A percentile compares a stretch with the other conserved stretches of the same genome.
Conservation (phyloP, 176 grass and related monocot genomes). For the Oryza coarctata region DNA sequence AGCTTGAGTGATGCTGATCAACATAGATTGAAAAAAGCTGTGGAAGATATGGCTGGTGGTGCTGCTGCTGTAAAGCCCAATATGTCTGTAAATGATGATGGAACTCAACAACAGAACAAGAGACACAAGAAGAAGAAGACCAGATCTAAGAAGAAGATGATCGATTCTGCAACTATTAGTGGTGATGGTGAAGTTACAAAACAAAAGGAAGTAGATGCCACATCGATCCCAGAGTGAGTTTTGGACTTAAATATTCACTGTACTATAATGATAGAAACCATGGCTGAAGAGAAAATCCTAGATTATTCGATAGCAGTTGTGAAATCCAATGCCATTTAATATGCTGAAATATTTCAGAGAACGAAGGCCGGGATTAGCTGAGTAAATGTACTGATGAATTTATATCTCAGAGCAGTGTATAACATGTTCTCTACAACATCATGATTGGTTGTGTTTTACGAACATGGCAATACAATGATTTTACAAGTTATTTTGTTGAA, state of each 20-base stretch:
- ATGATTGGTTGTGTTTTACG: not conserved
- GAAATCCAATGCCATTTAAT: not conserved
- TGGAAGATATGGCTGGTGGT: not conserved
- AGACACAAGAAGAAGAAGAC: slow-evolving; percentile 41
- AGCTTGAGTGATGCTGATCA: not conserved
- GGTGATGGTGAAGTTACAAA: slow-evolving; percentile 13
- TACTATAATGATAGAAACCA: not conserved
- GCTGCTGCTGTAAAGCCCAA: slow-evolving; percentile 28
- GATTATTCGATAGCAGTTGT: not conserved
- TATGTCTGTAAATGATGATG: slow-evolving; percentile 3
- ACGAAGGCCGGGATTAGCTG: not conserved
- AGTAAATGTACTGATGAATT: slow-evolving; percentile 14
- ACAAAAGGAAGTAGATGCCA: slow-evolving; percentile 23
- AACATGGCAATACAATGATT: slow-evolving; percentile 18
- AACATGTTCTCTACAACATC: slow-evolving; percentile 16
- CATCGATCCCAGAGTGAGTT: slow-evolving; percentile 1
- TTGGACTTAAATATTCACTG: not conserved
- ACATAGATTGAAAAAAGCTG: not conserved
- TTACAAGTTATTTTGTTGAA: slow-evolving; percentile 16
- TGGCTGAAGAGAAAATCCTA: not conserved
- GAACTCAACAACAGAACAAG: slow-evolving; percentile 31
- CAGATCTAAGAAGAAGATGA: slow-evolving; percentile 36
- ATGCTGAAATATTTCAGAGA: not conserved
- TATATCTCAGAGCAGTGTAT: slow-evolving; percentile 16
- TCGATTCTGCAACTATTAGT: not conserved